Conservation (phyloP, 805 yeast species). For the Kazachstania viticola region DNA sequence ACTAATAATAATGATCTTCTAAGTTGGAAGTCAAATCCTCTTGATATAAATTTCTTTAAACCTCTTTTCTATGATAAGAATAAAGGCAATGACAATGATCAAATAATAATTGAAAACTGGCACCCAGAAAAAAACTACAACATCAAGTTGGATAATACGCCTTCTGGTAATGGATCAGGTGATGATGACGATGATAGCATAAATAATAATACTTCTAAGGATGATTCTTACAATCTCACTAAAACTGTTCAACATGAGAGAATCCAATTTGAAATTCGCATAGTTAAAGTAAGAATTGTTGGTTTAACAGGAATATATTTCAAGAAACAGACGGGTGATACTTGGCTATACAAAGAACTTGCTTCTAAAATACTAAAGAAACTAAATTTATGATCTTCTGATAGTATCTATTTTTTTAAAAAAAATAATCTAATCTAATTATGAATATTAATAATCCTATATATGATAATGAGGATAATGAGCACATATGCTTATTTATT, state of each 20-base stretch:
- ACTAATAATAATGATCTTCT: constrained; percentile 27
- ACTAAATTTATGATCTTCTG: constrained; percentile 40
- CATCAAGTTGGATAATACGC: too few species aligned
- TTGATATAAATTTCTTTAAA: too few species aligned
- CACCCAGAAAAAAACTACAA: too few species aligned
- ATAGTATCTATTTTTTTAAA: too few species aligned
- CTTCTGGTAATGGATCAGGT: constrained; percentile 14
- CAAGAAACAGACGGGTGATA: constrained; percentile 85
- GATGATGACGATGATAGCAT: constrained; percentile 31
- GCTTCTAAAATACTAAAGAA: constrained; percentile 76
- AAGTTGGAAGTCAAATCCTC: too few species aligned
- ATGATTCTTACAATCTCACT: too few species aligned
- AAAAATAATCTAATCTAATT: not conserved
- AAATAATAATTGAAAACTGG: too few species aligned
- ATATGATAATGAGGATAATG: not conserved
- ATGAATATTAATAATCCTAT: not conserved
- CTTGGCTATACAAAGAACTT: constrained; percentile 87
- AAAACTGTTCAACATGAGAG: constrained; percentile 15
- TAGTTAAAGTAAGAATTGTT: constrained; percentile 84
- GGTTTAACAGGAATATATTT: constrained; percentile 90
- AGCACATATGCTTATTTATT: too few species aligned
- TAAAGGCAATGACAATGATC: too few species aligned
- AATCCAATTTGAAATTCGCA: constrained; percentile 76
- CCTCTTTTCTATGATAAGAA: too few species aligned
- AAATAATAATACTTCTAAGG: constrained; percentile 16